Base-by-base conservation (phyloP, 2,329 filamentous ascomycete species). In the Fusarium luffae region DNA sequence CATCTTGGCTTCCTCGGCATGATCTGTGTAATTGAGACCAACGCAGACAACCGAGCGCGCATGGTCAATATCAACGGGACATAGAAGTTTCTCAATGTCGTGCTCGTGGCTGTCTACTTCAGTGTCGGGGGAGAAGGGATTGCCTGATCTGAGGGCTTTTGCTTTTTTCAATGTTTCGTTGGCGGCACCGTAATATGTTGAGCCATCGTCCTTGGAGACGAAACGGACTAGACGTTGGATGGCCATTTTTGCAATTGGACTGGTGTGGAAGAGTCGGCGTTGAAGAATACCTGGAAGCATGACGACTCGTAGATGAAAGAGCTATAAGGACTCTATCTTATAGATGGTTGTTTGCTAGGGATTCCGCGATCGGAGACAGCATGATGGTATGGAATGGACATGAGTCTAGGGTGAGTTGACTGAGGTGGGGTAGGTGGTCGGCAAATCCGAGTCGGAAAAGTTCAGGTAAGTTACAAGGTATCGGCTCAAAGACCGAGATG, bases 1-100 rank as follows among this genome's bases (percentile, higher is more conserved):
- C 47, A 49, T 49, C 3, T 49, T 28, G 6, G 47, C 47, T 21
- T 49, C 47, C 18, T 49, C 28, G 14, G 47, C 47, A 34, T 49
- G 47, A 4, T 49, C 47, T 5, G 47, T 49, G 47, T 49, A 49
- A 18, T 49, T 49, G 0, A 49, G 28, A 7, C 30, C 30, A 12
- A 49, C 34, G 19, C 47, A 49, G 4, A 49, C 28, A 13, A 49
- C 47, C 12, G 47, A 49, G 6, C 30, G 47, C 11, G 47, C 47
- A 49, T 49, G 25, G 10, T 34, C 10, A 2, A 49, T 16, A 23
- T 49, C 28, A 34, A 49, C 16, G 4, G 47, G 47, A 16, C 47
- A 49, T 5, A 49, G 16, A 5, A 49, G 19, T 7, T n/a, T 49
- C 2, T 49, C n/a, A 3, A 49, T 6, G 1, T 6, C n/a, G 3